These are phyloP conservation scores for Geotrichum citri-aurantii DNA, from an alignment of 1,139 yeast genomes.

Conservation along the genomic window DNA sequence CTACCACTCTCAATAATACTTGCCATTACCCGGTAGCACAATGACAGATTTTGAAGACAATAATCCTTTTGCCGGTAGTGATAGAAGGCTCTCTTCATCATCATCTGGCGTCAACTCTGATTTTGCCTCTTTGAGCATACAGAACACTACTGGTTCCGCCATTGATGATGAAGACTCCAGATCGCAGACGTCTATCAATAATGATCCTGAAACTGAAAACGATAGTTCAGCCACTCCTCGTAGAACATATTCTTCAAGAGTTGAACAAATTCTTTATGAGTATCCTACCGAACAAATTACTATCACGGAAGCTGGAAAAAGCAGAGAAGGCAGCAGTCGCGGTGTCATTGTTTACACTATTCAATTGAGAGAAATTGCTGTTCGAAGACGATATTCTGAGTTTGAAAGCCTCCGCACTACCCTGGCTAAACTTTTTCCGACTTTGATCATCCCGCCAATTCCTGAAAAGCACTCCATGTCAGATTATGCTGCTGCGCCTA, in stretches of 20 bases:
- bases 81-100: conserved; percentile 22
- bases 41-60: conserved; percentile 42
- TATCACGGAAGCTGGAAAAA: conserved; percentile 72
- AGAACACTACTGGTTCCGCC: conserved; percentile 1
- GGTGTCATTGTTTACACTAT: conserved; percentile 80
- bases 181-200: conserved; percentile 6
- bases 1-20: background rate
- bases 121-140: conserved; percentile 15
- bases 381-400: conserved; percentile 83
- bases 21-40: background rate
- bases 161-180: conserved; percentile 10
- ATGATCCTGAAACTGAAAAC: conserved; percentile 16
- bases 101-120: conserved; percentile 16
- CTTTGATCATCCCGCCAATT: conserved; percentile 82
- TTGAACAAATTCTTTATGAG: conserved; percentile 36
- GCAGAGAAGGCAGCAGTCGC: conserved; percentile 67
- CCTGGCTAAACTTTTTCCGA: conserved; percentile 69
- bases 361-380: conserved; percentile 51
- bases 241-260: conserved; percentile 32
- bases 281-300: conserved; percentile 41
- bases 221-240: conserved; percentile 7
- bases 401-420: conserved; percentile 76
- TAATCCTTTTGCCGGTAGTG: conserved; percentile 41
- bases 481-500: conserved; percentile 48
- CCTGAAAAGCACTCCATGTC: conserved; percentile 80